Conservation (phyloP, 345 rosid genomes). For the Pugionium cornutum region DNA sequence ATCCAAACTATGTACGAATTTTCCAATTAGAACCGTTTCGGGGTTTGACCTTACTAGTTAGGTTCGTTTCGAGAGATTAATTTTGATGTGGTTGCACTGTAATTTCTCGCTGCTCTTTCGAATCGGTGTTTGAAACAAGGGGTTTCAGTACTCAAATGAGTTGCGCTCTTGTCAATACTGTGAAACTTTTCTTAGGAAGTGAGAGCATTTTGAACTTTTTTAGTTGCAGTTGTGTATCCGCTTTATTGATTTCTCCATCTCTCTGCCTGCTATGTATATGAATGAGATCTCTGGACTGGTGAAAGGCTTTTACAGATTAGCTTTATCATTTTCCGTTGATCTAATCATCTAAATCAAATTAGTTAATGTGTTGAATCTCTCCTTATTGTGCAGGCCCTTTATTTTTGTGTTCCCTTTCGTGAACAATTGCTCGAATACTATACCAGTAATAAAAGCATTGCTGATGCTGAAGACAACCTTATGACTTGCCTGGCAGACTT, state of each 20-base stretch:
- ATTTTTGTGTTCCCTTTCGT: conserved; percentile 97
- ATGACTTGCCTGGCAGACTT: conserved; percentile 95
- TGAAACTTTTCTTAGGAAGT: not conserved
- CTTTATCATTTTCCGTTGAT: too few species aligned
- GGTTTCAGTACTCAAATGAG: not conserved
- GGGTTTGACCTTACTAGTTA: conserved; percentile 14
- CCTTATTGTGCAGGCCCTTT: conserved; percentile 71
- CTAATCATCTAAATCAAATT: not conserved
- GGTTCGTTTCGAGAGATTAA: conserved; percentile 7
- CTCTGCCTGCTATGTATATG: not conserved
- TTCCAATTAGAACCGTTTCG: not conserved
- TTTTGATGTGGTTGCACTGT: not conserved
- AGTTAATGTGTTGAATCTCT: not conserved
- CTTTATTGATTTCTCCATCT: not conserved
- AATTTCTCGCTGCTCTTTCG: conserved; percentile 5
- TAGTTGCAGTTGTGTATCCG: not conserved
- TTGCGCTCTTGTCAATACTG: not conserved
- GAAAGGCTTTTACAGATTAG: not conserved
- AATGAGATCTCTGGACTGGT: not conserved
- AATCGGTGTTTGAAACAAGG: not conserved
- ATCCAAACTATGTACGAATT: not conserved
- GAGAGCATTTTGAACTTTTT: not conserved
- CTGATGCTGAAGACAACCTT: conserved; percentile 92
- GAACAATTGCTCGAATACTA: conserved; percentile 97
- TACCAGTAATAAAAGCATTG: conserved; percentile 63